These are phyloP conservation scores for Leccinellum albellum DNA, from an alignment of 768 basidiomycete genomes.

Conservation along the genomic window DNA sequence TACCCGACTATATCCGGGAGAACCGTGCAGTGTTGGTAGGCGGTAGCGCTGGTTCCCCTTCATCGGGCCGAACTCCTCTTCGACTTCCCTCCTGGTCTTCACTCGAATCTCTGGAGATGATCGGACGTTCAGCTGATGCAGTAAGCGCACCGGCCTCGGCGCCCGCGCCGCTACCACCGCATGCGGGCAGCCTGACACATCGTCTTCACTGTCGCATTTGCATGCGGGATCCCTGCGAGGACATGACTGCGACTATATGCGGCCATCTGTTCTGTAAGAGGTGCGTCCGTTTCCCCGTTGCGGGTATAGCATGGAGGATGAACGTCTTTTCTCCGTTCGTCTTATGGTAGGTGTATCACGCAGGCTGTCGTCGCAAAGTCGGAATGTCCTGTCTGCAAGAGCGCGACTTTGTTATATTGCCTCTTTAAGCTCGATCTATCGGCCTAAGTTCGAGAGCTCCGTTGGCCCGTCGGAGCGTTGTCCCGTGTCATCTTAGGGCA, in stretches of 20 bases:
- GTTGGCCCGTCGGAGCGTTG: neutral
- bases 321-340: neutral
- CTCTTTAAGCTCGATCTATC: conserved; percentile 50
- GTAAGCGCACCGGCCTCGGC: neutral
- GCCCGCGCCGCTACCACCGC: neutral
- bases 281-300: conserved; percentile 30
- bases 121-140: neutral
- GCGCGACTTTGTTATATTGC: conserved; percentile 50
- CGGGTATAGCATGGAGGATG: neutral
- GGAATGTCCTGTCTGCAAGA: conserved; percentile 50
- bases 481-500: neutral
- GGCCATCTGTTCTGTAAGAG: conserved; percentile 60
- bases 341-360: conserved; percentile 46
- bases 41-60: conserved; percentile 25
- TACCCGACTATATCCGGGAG: conserved; percentile 30
- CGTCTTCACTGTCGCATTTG: conserved; percentile 51
- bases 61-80: conserved; percentile 16
- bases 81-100: conserved; percentile 25
- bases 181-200: neutral
- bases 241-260: conserved; percentile 57
- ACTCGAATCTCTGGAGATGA: conserved; percentile 16
- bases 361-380: conserved; percentile 43
- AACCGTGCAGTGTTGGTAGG: conserved; percentile 30
- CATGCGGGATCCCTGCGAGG: conserved; percentile 43
- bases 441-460: conserved; percentile 1